Conservation (phyloP, 345 rosid genomes). For the Acer yangbiense region DNA sequence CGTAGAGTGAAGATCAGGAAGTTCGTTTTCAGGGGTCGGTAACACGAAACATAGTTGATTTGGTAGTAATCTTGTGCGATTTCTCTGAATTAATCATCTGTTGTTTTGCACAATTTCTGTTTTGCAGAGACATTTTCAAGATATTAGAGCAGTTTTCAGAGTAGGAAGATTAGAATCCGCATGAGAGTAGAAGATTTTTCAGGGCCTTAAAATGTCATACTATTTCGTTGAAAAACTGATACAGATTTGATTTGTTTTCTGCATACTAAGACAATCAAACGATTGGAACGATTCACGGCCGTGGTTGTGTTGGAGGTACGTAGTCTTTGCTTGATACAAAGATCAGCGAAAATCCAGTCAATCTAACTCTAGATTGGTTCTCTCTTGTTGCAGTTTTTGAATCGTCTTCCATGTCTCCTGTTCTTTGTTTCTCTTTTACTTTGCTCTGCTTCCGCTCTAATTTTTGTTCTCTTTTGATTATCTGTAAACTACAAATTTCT, state of each 20-base stretch:
- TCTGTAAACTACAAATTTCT: not conserved
- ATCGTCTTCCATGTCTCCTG: constrained; percentile 4
- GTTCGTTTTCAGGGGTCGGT: constrained; percentile 13
- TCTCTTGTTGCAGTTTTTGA: not conserved
- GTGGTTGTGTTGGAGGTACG: constrained; percentile 20
- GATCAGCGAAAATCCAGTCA: not conserved
- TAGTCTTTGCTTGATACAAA: not conserved
- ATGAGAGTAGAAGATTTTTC: constrained; percentile 18
- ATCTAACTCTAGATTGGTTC: constrained; percentile 5
- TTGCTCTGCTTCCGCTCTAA: not conserved
- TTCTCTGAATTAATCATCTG: constrained; percentile 9
- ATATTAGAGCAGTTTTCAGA: constrained; percentile 18
- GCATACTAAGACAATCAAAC: constrained; percentile 20
- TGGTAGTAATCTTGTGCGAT: not conserved
- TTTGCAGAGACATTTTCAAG: constrained; percentile 32
- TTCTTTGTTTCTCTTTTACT: not conserved
- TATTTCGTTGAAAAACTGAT: constrained; percentile 31
- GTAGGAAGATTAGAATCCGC: constrained; percentile 24
- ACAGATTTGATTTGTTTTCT: constrained; percentile 13
- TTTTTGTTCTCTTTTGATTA: not conserved
- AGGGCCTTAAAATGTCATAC: constrained; percentile 33
- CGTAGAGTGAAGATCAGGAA: not conserved
- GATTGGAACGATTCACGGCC: not conserved
- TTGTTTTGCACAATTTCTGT: not conserved
- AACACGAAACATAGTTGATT: not conserved